Percentiles rank a stretch among this genome's conserved stretches.
Evolutionary conservation across 345 rosid species (phyloP).

Genomic region (Nephelium lappaceum): DNA sequence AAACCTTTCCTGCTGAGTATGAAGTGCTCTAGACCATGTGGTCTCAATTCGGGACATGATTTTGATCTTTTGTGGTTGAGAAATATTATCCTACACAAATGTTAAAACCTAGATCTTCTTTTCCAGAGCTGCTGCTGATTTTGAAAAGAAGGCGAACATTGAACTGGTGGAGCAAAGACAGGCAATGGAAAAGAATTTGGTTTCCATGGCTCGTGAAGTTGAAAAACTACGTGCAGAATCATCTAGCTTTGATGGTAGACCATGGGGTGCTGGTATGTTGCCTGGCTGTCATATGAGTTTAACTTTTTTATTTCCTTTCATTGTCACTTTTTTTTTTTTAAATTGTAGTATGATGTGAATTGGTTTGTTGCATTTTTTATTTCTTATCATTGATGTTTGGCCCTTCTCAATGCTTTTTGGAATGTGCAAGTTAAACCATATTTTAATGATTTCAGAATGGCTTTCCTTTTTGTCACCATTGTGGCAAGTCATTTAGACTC

Average conservation of each 20-base stretch:
- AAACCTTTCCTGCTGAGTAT: not conserved
- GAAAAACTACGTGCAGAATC: slow-evolving; percentile 92
- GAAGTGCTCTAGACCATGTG: not conserved
- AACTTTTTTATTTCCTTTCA: slow-evolving; percentile 5
- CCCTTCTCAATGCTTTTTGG: not conserved
- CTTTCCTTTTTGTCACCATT: too few species aligned
- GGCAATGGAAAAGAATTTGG: slow-evolving; percentile 89
- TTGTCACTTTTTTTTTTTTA: not conserved
- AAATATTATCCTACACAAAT: slow-evolving; percentile 10
- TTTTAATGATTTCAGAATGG: not conserved
- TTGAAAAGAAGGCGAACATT: slow-evolving; percentile 90
- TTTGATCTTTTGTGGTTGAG: not conserved
- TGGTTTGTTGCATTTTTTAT: not conserved
- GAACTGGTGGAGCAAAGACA: slow-evolving; percentile 94
- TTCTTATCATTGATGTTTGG: not conserved
- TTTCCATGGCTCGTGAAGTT: slow-evolving; percentile 98
- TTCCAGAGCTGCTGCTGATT: slow-evolving; percentile 75
- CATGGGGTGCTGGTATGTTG: slow-evolving; percentile 70
- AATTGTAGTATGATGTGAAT: not conserved
- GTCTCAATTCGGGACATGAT: slow-evolving; percentile 7
- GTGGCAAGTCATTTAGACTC: too few species aligned
- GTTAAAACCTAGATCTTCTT: slow-evolving; percentile 12
- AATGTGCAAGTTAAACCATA: not conserved
- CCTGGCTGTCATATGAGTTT: slow-evolving; percentile 10
- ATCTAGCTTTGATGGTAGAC: slow-evolving; percentile 58